These are phyloP conservation scores for Trypanosoma melophagium DNA, from an alignment of 208 protist species.

Conservation along the genomic window DNA sequence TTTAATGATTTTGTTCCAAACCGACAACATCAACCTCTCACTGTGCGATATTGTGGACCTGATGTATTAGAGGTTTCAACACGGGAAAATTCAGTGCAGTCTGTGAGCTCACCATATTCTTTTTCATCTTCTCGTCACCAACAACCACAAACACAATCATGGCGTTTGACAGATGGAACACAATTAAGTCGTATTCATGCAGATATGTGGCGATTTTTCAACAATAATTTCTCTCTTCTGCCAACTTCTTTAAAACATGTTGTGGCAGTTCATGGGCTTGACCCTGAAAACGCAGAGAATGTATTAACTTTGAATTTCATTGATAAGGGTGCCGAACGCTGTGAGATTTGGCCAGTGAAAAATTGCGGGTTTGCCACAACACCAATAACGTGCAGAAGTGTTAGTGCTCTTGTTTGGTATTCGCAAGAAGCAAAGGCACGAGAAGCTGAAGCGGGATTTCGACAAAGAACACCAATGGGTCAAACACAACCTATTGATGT, in stretches of 20 bases:
- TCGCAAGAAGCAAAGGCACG: conserved; percentile 23
- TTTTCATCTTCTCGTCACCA: background rate
- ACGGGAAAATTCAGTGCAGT: background rate
- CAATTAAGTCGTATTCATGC: conserved; percentile 33
- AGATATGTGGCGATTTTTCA: conserved; percentile 39
- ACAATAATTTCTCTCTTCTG: conserved; percentile 3
- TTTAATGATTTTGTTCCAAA: conserved; percentile 80
- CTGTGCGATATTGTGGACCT: conserved; percentile 68
- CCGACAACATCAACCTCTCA: conserved; percentile 71
- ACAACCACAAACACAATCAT: conserved; percentile 1
- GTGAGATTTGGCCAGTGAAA: conserved; percentile 29
- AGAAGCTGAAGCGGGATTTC: conserved; percentile 23
- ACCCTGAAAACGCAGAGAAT: conserved; percentile 11
- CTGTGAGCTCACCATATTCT: background rate
- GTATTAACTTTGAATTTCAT: conserved; percentile 36
- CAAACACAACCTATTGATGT: conserved; percentile 24
- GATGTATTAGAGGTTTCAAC: conserved; percentile 18
- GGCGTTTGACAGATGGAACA: conserved; percentile 3
- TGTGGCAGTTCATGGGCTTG: conserved; percentile 42
- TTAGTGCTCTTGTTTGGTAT: conserved; percentile 53
- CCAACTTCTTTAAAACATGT: conserved; percentile 11
- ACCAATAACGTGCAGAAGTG: conserved; percentile 27
- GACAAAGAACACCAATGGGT: conserved; percentile 8
- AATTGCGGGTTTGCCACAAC: background rate
- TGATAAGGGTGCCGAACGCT: conserved; percentile 26